These are phyloP conservation scores for Westerdykella sp. DNA, from an alignment of 2,329 filamentous ascomycete species.

Conservation along the genomic window DNA sequence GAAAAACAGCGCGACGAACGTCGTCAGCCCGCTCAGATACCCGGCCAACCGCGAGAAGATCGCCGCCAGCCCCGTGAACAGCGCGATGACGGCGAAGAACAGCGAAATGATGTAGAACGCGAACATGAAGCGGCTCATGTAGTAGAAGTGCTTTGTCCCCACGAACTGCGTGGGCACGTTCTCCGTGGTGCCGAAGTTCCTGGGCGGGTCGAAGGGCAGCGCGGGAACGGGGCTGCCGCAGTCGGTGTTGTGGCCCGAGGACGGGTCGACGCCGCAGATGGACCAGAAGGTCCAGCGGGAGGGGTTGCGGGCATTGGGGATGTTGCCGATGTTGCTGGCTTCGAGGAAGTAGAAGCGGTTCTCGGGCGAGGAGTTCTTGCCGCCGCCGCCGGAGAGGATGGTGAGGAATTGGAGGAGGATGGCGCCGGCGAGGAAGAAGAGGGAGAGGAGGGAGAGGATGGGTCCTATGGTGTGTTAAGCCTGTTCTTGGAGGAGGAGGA, in stretches of 20 bases:
- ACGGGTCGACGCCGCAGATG: constrained; percentile 58
- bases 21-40: constrained; percentile 56
- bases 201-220: constrained; percentile 59
- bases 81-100: constrained; percentile 65
- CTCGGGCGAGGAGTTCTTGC: constrained; percentile 51
- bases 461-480: constrained; percentile 41
- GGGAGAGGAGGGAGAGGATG: constrained; percentile 50
- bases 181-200: constrained; percentile 54
- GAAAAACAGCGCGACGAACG: constrained; percentile 60
- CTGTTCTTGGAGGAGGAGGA: background rate
- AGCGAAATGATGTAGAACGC: constrained; percentile 82
- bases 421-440: constrained; percentile 57
- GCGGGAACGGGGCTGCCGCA: constrained; percentile 59
- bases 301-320: constrained; percentile 49
- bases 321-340: constrained; percentile 69
- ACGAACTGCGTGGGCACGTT: constrained; percentile 52
- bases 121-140: constrained; percentile 87
- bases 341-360: constrained; percentile 80
- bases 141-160: constrained; percentile 62
- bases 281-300: constrained; percentile 92
- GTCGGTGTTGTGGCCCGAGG: constrained; percentile 48
- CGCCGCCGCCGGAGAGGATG: constrained; percentile 57
- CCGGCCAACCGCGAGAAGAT: constrained; percentile 66
- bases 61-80: constrained; percentile 63
- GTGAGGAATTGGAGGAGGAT: constrained; percentile 61